Percentiles rank a stretch among this genome's conserved stretches.
phyloP scores from a whole-genome alignment of 2,329 filamentous ascomycete genomes.

The Xylariaceae sp. region DNA sequence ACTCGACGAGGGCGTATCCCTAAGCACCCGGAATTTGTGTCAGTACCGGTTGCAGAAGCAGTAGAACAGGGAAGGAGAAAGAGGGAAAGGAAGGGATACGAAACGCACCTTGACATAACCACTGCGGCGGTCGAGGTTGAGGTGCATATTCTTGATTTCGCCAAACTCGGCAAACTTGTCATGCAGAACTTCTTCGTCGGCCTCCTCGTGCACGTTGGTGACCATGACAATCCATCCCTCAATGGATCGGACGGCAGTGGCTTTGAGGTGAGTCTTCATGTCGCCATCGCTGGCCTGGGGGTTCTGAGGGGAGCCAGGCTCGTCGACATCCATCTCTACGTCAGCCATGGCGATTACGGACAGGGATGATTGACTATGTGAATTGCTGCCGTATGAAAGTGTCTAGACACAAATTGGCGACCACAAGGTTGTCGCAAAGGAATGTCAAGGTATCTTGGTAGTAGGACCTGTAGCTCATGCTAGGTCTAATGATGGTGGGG shows the following conservation, averaged over 20 bases:
- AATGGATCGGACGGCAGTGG: slow-evolving; percentile 78
- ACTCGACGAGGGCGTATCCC: slow-evolving; percentile 85
- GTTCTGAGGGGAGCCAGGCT: slow-evolving; percentile 35
- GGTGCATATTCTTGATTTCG: slow-evolving; percentile 81
- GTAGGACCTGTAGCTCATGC: no score
- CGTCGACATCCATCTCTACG: slow-evolving; percentile 58
- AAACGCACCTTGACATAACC: slow-evolving; percentile 75
- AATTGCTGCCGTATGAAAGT: no score
- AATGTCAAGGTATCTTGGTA: no score
- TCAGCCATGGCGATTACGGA: slow-evolving; percentile 42
- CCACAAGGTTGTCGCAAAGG: no score
- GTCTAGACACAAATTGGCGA: no score
- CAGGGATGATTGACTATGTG: no score
- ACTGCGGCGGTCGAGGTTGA: slow-evolving; percentile 77
- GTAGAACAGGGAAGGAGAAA: not conserved
- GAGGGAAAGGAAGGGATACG: not conserved
- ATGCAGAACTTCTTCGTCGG: slow-evolving; percentile 76
- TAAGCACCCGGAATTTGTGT: slow-evolving; percentile 30
- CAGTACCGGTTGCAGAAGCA: not conserved
- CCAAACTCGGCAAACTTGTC: slow-evolving; percentile 81
- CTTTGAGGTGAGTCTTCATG: slow-evolving; percentile 69
- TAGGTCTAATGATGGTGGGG: no score
- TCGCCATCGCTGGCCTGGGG: slow-evolving; percentile 51
- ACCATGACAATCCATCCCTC: slow-evolving; percentile 87
- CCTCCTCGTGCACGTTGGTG: slow-evolving; percentile 84